These are phyloP conservation scores for Aspergillus candidus DNA, from an alignment of 2,329 filamentous ascomycete species.

Conservation along the genomic window DNA sequence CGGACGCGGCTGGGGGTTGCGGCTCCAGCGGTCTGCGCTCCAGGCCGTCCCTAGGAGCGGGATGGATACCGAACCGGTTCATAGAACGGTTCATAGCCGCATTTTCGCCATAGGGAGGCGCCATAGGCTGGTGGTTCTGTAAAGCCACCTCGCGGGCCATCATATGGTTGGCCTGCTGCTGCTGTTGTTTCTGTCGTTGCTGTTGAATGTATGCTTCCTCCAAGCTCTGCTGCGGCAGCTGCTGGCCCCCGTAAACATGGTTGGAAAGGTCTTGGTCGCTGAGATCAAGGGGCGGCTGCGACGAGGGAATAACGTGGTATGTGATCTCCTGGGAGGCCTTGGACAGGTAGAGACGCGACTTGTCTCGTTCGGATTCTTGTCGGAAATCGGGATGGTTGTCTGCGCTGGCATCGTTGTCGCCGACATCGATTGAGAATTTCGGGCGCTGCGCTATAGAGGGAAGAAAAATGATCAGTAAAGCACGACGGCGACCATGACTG, in stretches of 20 bases:
- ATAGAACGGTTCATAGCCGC: conserved; percentile 34
- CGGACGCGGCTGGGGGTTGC: conserved; percentile 48
- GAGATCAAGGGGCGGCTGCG: conserved; percentile 53
- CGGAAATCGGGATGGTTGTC: conserved; percentile 45
- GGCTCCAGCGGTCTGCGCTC: conserved; percentile 37
- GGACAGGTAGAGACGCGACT: conserved; percentile 56
- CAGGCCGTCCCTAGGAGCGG: conserved; percentile 34
- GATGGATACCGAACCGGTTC: conserved; percentile 39
- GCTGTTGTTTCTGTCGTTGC: conserved; percentile 47
- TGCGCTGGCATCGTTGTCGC: conserved; percentile 42
- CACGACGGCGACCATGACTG: not conserved
- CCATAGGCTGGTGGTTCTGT: conserved; percentile 56
- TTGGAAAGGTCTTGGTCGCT: conserved; percentile 39
- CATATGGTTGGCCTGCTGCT: conserved; percentile 33
- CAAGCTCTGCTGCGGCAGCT: conserved; percentile 50
- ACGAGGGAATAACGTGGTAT: conserved; percentile 61
- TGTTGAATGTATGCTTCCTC: conserved; percentile 56
- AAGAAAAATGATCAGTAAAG: conserved; percentile 1
- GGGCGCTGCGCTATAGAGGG: conserved; percentile 35
- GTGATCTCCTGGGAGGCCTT: conserved; percentile 64
- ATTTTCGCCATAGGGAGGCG: conserved; percentile 44
- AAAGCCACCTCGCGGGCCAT: conserved; percentile 49
- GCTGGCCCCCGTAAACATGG: conserved; percentile 43
- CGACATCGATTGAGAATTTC: conserved; percentile 46
- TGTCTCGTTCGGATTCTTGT: conserved; percentile 55